These are phyloP conservation scores for Colletotrichum camelliae DNA, from an alignment of 2,329 filamentous ascomycete species.

Conservation along the genomic window DNA sequence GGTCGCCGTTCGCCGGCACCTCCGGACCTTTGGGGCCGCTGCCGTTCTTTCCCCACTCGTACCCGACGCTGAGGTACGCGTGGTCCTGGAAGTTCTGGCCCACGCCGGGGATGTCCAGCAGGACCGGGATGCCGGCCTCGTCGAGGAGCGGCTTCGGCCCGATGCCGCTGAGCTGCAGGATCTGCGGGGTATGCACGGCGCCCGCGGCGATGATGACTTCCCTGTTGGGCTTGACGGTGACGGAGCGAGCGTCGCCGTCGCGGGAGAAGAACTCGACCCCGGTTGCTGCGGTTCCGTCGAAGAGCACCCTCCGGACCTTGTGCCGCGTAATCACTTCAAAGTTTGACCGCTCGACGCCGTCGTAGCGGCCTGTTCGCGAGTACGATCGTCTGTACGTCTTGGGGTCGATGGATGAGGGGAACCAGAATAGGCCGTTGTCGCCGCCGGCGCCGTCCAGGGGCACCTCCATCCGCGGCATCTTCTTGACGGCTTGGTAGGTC, in stretches of 20 bases:
- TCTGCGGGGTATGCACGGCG: slow-evolving; percentile 39
- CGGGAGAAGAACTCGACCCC: slow-evolving; percentile 27
- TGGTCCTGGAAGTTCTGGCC: slow-evolving; percentile 48
- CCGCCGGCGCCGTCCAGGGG: slow-evolving; percentile 28
- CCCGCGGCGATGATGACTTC: slow-evolving; percentile 43
- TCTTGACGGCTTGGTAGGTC: slow-evolving; percentile 27
- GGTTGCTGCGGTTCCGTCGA: slow-evolving; percentile 25
- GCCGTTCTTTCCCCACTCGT: slow-evolving; percentile 13
- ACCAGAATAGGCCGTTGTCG: slow-evolving; percentile 30
- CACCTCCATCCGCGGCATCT: slow-evolving; percentile 26
- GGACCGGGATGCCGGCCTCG: slow-evolving; percentile 36
- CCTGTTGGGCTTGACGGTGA: slow-evolving; percentile 27
- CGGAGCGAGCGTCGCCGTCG: slow-evolving; percentile 18
- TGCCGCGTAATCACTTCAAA: slow-evolving; percentile 27
- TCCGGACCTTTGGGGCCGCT: neutral
- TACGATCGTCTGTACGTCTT: slow-evolving; percentile 25
- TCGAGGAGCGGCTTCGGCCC: slow-evolving; percentile 39
- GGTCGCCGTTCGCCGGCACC: slow-evolving; percentile 2
- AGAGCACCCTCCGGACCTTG: slow-evolving; percentile 25
- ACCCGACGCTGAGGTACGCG: slow-evolving; percentile 28
- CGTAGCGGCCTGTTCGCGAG: slow-evolving; percentile 29
- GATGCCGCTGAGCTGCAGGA: slow-evolving; percentile 50
- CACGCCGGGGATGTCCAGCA: slow-evolving; percentile 48
- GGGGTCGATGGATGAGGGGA: slow-evolving; percentile 26
- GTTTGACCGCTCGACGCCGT: slow-evolving; percentile 23